Evolutionary conservation across 208 protist species (phyloP), one percentile per base, ranked within the genome.

Genomic region (Crithidia sp.): DNA sequence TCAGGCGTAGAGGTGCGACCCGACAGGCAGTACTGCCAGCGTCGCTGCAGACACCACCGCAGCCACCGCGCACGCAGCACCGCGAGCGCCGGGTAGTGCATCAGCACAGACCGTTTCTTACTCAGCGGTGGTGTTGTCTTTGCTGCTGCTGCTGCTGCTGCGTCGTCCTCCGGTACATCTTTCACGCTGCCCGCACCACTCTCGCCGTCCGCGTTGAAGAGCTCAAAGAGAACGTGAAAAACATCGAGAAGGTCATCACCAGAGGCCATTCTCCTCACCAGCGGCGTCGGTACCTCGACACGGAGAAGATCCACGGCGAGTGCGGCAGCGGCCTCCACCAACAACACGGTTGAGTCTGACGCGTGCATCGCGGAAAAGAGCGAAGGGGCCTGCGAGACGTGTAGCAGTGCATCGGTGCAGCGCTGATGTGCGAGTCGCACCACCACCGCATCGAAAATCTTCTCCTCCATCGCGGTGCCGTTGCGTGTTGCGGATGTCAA

Each of bases 11-110:
- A 57, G 7, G 28, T 9, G 54, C 44, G 43, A 14, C 52, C 8
- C 5, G 40, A 47, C 41, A 73, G 17, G 14, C 60, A 36, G 6
- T 53, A 55, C 28, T 79, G 66, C 50, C 60, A 65, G 36, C 53
- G 61, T 16, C 67, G 66, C 60, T 74, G 74, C 66, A 79, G 41
- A 5, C 74, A 79, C 67, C 67, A 79, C 44, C 74, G 67, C 63
- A 79, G 43, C 74, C 74, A 79, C 17, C 61, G 66, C 59, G 74
- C 74, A 56, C 74, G 58, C 45, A 79, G 67, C 36, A 79, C 74
- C 4, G 67, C 37, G 36, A 79, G 67, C 12, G 52, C 50, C 8
- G 74, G 74, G 7, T 39, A 62, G 17, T 43, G 6, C 44, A 45
- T 37, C n/a, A 62, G 6, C 28, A 47, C 57, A 52, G 28, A 28